These are phyloP conservation scores for Amphicarpaea edgeworthii DNA, from an alignment of 306 rosid species.

Conservation along the genomic window DNA sequence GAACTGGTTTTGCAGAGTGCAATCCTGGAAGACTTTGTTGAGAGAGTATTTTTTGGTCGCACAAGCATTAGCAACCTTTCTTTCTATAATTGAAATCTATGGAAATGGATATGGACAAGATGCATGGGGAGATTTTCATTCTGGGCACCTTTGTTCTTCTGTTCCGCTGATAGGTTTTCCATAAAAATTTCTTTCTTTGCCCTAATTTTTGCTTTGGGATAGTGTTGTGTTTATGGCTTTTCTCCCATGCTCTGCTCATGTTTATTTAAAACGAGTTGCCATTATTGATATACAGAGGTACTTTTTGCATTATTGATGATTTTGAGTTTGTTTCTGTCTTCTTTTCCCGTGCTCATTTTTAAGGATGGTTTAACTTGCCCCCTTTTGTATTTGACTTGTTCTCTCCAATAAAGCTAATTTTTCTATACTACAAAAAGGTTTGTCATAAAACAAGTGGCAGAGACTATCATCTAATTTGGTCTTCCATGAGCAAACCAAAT, in stretches of 20 bases:
- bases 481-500: too few species aligned
- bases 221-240: slow-evolving; percentile 38
- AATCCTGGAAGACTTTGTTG: slow-evolving; percentile 69
- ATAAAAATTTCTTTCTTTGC: slow-evolving; percentile 21
- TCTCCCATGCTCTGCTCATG: slow-evolving; percentile 18
- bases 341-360: slow-evolving; percentile 6
- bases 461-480: too few species aligned
- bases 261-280: slow-evolving; percentile 27
- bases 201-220: background rate
- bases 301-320: slow-evolving; percentile 21
- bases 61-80: slow-evolving; percentile 66
- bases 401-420: slow-evolving; percentile 8
- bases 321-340: slow-evolving; percentile 16
- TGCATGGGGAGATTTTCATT: slow-evolving; percentile 64
- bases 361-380: slow-evolving; percentile 25
- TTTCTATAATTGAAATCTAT: slow-evolving; percentile 71
- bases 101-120: slow-evolving; percentile 64
- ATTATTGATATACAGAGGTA: slow-evolving; percentile 17
- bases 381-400: slow-evolving; percentile 13
- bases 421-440: slow-evolving; percentile 13
- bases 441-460: slow-evolving; percentile 1
- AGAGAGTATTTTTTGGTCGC: slow-evolving; percentile 64
- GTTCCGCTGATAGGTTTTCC: slow-evolving; percentile 60
- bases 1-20: slow-evolving; percentile 70
- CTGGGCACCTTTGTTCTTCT: slow-evolving; percentile 56